Evolutionary conservation across 345 rosid species (phyloP), one percentile per base, ranked within the genome.

Genomic region (Linum tenue): DNA sequence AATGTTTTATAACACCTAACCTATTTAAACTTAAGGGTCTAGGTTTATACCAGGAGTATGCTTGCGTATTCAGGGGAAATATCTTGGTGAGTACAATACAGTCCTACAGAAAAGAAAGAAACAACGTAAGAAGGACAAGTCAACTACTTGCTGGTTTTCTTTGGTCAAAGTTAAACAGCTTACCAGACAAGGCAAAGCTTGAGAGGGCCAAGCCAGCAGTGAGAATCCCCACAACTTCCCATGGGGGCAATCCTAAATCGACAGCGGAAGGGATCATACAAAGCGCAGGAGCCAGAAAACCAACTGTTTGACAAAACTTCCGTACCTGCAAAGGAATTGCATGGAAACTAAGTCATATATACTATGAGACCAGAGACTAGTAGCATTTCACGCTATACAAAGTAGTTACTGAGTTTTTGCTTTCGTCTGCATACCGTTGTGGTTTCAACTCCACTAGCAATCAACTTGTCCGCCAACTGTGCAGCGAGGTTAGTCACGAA

Each of bases 21-120:
- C 31, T 22, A 22, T 22, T 22, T 22, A 22, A 22, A 59, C 39
- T 63, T 38, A 48, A 15, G 37, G 62, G 15, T 50, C 70, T 63
- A 60, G 53, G 69, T 73, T 55, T 80, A 12, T 75, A 92, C 98
- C 96, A 92, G 69, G 48, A 92, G 88, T 64, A 92, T 86, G 74
- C 96, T 92, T 63, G 98, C 98, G 71, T 90, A 90, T 79, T 90
- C 89, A 22, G 91, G 90, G 10, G 97, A 92, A 41, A 92, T 90
- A 82, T 92, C 98, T 77, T 92, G 98, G 85, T 92, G 98, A 7
- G 91, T 89, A 75, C 98, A 92, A 68, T 89, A 89, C 67, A 89
- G 84, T 67, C 94, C 90, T 87, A 82, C 60, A 38, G 41, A 75
- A 63, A 55, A 60, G 42, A 16, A 38, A 48, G n/a, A 36, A 63